A percentile compares a stretch with the other conserved stretches of the same genome.
phyloP scores from a whole-genome alignment of 2,329 filamentous ascomycete species.

The Penicillium sp. region DNA sequence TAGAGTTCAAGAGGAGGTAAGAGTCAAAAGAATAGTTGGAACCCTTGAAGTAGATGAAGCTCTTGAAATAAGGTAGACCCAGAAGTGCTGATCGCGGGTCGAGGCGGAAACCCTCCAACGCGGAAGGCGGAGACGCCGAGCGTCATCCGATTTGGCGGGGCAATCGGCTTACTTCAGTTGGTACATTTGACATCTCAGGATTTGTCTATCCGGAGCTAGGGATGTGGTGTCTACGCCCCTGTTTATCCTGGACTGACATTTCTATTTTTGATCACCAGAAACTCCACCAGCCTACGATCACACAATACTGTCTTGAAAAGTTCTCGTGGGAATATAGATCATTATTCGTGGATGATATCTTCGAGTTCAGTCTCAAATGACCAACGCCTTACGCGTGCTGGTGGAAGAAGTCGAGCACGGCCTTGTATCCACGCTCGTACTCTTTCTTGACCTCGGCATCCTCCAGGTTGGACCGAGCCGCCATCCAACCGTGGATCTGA shows the following conservation, averaged over 20 bases:
- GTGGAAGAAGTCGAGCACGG: slow-evolving; percentile 41
- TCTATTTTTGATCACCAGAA: not conserved
- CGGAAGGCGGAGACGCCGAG: slow-evolving; percentile 11
- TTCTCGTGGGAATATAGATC: not conserved
- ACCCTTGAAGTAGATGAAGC: not conserved
- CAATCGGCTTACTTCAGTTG: not conserved
- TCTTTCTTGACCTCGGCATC: slow-evolving; percentile 41
- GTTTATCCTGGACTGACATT: not conserved
- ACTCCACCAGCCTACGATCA: not conserved
- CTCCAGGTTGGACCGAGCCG: slow-evolving; percentile 42
- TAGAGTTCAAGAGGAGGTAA: not conserved
- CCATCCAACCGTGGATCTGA: slow-evolving; percentile 50
- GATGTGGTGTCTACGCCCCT: too few relatives aligned
- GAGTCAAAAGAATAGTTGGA: not conserved
- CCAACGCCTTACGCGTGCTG: slow-evolving; percentile 34
- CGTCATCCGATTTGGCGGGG: slow-evolving; percentile 1
- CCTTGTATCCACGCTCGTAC: slow-evolving; percentile 46
- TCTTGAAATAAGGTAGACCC: slow-evolving; percentile 1
- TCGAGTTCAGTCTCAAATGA: not conserved
- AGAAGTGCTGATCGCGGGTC: slow-evolving; percentile 16
- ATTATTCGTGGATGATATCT: not conserved
- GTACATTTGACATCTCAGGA: not conserved
- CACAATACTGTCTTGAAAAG: not conserved
- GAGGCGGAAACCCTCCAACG: slow-evolving; percentile 6
- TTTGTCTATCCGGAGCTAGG: not conserved